Conservation (phyloP, 169 alveolate species). For the Perkinsus chesapeaki region DNA sequence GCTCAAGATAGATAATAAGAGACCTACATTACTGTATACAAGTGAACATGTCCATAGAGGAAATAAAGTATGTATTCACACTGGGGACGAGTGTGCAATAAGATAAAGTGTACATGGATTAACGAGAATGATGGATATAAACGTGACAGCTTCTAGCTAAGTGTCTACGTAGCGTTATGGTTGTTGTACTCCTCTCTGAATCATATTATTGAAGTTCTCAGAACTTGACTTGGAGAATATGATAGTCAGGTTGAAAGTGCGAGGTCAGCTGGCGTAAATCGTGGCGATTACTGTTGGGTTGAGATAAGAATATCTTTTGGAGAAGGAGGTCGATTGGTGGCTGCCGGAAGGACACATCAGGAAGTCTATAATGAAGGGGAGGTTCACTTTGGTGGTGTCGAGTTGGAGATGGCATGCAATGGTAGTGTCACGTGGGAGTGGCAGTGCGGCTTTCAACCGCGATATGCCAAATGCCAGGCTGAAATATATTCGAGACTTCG, state of each 20-base stretch:
- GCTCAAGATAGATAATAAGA: too few relatives aligned
- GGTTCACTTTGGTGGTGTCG: not conserved
- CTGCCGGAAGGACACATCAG: not conserved
- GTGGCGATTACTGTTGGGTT: not conserved
- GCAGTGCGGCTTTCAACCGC: not conserved
- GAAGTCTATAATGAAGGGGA: not conserved
- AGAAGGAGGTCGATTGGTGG: not conserved
- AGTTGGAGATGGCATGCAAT: not conserved
- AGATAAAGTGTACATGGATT: too few relatives aligned
- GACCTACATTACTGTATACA: too few relatives aligned
- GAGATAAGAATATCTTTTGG: not conserved
- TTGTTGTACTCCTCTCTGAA: not conserved
- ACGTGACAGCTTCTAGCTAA: too few relatives aligned
- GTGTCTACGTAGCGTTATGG: not conserved
- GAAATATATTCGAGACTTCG: not conserved
- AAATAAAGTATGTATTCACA: too few relatives aligned
- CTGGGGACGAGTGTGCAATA: too few relatives aligned
- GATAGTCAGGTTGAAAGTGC: not conserved
- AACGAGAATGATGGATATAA: too few relatives aligned
- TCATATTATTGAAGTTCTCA: not conserved
- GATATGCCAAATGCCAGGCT: not conserved
- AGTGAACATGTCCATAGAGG: too few relatives aligned
- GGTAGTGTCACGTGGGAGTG: not conserved
- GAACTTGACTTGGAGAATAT: not conserved
- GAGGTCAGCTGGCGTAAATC: not conserved